phyloP scores from a whole-genome alignment of 2,329 filamentous ascomycete species.

The Arthrobotrys pseudoclavata region DNA sequence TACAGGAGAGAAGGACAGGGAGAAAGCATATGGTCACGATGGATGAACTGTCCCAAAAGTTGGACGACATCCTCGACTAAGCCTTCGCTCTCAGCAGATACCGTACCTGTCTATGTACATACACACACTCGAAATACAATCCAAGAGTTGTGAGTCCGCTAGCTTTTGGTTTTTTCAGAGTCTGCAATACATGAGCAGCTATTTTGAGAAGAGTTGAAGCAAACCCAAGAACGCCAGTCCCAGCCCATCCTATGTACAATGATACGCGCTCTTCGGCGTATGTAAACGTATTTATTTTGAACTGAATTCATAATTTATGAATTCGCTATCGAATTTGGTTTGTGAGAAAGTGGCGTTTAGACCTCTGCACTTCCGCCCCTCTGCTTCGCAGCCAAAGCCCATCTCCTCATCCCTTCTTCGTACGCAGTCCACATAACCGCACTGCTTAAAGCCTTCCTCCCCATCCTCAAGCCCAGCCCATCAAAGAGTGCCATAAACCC shows the following conservation, averaged over 20 bases:
- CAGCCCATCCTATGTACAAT: slow-evolving; percentile 32
- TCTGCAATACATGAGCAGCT: neutral
- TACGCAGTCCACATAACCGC: slow-evolving; percentile 98
- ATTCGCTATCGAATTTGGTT: neutral
- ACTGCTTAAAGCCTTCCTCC: slow-evolving; percentile 89
- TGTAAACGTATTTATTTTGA: too few relatives aligned
- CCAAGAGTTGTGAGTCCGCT: neutral
- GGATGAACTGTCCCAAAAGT: slow-evolving; percentile 68
- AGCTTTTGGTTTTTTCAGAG: neutral
- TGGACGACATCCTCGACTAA: slow-evolving; percentile 34
- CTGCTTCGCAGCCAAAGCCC: slow-evolving; percentile 57
- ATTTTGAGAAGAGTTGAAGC: slow-evolving; percentile 47
- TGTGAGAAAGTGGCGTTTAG: slow-evolving; percentile 13
- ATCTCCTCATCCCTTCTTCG: slow-evolving; percentile 70
- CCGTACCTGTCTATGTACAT: neutral
- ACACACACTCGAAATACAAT: neutral
- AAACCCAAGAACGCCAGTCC: slow-evolving; percentile 30
- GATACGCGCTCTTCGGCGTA: slow-evolving; percentile 3
- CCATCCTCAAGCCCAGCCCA: slow-evolving; percentile 87
- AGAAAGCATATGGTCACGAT: slow-evolving; percentile 74
- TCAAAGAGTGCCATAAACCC: slow-evolving; percentile 85
- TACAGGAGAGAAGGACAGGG: slow-evolving; percentile 80
- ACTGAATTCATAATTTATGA: neutral
- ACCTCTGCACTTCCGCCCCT: slow-evolving; percentile 29
- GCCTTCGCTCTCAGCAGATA: slow-evolving; percentile 5